Evolutionary conservation across 1,139 yeast genomes (phyloP).

Genomic region (Meyerozyma smithsonii): DNA sequence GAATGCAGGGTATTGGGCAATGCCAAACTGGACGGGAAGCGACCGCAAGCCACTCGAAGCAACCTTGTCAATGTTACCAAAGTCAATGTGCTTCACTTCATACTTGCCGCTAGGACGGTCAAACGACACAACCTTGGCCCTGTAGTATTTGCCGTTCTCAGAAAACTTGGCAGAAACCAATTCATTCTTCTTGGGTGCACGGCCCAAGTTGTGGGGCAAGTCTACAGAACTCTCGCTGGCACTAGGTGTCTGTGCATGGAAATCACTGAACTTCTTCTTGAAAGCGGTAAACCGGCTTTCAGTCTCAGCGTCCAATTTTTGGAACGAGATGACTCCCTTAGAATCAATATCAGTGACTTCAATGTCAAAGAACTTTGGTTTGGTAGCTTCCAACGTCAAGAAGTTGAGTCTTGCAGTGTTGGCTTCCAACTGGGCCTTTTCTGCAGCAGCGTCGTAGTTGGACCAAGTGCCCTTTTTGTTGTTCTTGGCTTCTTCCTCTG

Average conservation of each 20-base stretch:
- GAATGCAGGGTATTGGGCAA: conserved; percentile 44
- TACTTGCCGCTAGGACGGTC: conserved; percentile 45
- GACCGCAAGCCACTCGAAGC: conserved; percentile 43
- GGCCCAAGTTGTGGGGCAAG: conserved; percentile 42
- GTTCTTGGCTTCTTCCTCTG: conserved; percentile 59
- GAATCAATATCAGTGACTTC: conserved; percentile 51
- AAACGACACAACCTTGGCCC: conserved; percentile 51
- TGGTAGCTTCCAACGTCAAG: conserved; percentile 23
- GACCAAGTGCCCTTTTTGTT: conserved; percentile 64
- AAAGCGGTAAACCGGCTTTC: conserved; percentile 34
- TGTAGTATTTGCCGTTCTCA: conserved; percentile 53
- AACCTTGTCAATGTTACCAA: conserved; percentile 55
- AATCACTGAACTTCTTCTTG: conserved; percentile 43
- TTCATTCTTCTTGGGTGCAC: conserved; percentile 53
- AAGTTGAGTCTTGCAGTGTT: conserved; percentile 18
- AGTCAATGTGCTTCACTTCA: conserved; percentile 60
- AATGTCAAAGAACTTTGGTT: conserved; percentile 56
- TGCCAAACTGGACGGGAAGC: conserved; percentile 50
- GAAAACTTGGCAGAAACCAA: conserved; percentile 54
- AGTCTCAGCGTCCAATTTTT: conserved; percentile 35
- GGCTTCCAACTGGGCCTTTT: conserved; percentile 20
- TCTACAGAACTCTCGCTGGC: conserved; percentile 37
- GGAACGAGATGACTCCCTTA: conserved; percentile 52
- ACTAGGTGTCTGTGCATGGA: conserved; percentile 26
- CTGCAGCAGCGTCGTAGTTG: conserved; percentile 43